phyloP scores from a whole-genome alignment of 306 rosid species.

The Trifolium dubium region DNA sequence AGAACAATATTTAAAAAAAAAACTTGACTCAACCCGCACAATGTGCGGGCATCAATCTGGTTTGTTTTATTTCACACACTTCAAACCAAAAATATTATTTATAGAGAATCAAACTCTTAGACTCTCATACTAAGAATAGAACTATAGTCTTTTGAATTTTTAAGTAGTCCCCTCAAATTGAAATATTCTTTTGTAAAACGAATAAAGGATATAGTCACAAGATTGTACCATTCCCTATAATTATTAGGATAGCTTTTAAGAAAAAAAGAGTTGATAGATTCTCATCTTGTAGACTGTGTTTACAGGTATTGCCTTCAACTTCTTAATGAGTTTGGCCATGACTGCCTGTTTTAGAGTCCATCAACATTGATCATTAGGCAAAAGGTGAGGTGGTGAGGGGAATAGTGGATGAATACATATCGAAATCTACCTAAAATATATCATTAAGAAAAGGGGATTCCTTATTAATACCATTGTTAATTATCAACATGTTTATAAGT shows the following conservation, averaged over 20 bases:
- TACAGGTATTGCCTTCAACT: slow-evolving; percentile 37
- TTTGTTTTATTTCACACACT: too few relatives aligned
- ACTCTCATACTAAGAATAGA: background rate
- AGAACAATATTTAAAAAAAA: too few relatives aligned
- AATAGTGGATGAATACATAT: slow-evolving; percentile 18
- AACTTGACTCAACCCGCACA: too few relatives aligned
- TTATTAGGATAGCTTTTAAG: slow-evolving; percentile 47
- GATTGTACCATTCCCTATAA: slow-evolving; percentile 27
- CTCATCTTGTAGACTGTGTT: slow-evolving; percentile 54
- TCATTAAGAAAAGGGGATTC: slow-evolving; percentile 33
- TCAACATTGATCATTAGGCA: slow-evolving; percentile 28
- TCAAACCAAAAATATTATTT: background rate
- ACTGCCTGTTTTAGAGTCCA: slow-evolving; percentile 44
- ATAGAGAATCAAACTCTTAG: background rate
- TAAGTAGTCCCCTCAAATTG: background rate
- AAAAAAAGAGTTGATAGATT: slow-evolving; percentile 37
- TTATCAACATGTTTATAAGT: slow-evolving; percentile 22
- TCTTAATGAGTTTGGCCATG: slow-evolving; percentile 52
- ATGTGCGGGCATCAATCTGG: too few relatives aligned
- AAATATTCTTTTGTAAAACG: slow-evolving; percentile 13
- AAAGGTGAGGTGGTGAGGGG: slow-evolving; percentile 21
- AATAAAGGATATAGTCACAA: slow-evolving; percentile 8
- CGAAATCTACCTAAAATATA: slow-evolving; percentile 39
- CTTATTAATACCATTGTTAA: slow-evolving; percentile 3
- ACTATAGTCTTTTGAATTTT: background rate